phyloP scores from a whole-genome alignment of 2,329 filamentous ascomycete species.

The Colletotrichum destructivum region DNA sequence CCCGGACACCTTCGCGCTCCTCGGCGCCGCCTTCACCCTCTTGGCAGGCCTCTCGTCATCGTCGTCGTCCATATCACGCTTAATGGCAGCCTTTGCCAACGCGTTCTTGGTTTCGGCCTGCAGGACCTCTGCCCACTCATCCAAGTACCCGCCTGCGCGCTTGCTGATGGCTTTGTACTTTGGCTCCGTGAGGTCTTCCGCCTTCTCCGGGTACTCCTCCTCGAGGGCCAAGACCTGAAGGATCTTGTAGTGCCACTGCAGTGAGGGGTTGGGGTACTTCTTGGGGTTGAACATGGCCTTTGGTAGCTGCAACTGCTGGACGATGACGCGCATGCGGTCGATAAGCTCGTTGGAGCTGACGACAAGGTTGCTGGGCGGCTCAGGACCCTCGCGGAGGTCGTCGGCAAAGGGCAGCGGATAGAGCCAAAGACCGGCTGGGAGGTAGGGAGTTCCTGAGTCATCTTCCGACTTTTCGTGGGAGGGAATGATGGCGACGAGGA shows the following conservation, averaged over 20 bases:
- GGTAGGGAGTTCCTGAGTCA: conserved; percentile 75
- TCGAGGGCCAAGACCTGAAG: conserved; percentile 92
- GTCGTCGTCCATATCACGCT: conserved; percentile 66
- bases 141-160: conserved; percentile 83
- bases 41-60: conserved; percentile 63
- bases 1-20: conserved; percentile 50
- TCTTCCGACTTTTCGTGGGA: conserved; percentile 78
- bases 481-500: conserved; percentile 85
- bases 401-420: conserved; percentile 91
- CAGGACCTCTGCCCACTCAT: conserved; percentile 82
- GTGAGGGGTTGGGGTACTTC: conserved; percentile 90
- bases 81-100: conserved; percentile 59
- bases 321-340: conserved; percentile 84
- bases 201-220: conserved; percentile 85
- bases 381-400: conserved; percentile 83
- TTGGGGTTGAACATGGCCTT: conserved; percentile 86
- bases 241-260: conserved; percentile 98
- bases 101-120: conserved; percentile 66
- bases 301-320: conserved; percentile 91
- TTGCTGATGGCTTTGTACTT: conserved; percentile 92
- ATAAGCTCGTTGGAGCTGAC: conserved; percentile 79
- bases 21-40: conserved; percentile 55
- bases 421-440: conserved; percentile 91
- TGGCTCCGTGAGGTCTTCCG: conserved; percentile 84
- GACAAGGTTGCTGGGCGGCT: conserved; percentile 68